Evolutionary conservation across 805 yeast species (phyloP).

Genomic region (Myxozyma monticola): DNA sequence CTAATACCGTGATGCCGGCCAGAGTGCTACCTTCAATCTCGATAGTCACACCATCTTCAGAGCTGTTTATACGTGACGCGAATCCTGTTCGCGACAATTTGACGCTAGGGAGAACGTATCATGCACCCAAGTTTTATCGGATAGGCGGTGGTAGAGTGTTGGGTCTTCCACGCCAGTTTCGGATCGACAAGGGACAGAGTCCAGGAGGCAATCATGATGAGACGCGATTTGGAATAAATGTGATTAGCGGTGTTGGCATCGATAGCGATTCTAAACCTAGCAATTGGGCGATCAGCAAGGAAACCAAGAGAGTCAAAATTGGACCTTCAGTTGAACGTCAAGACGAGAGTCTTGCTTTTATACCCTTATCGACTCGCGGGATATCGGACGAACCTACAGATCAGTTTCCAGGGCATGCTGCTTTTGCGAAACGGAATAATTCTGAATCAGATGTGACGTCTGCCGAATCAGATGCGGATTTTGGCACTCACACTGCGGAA

Average conservation of each 20-base stretch:
- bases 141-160: constrained; percentile 19
- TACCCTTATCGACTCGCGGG: background rate
- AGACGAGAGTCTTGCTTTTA: background rate
- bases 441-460: background rate
- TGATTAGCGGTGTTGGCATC: background rate
- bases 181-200: background rate
- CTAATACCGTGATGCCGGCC: background rate
- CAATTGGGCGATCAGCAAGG: background rate
- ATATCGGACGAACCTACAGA: background rate
- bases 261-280: background rate
- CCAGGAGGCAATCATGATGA: background rate
- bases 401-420: background rate
- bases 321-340: background rate
- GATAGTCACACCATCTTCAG: constrained; percentile 2
- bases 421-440: background rate
- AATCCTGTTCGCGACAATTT: constrained; percentile 9
- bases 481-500: constrained; percentile 2
- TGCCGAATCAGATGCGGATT: constrained; percentile 9
- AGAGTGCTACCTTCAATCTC: constrained; percentile 3
- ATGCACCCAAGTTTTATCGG: constrained; percentile 13
- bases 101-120: constrained; percentile 11
- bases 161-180: constrained; percentile 10
- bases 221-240: background rate
- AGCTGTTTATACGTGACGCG: constrained; percentile 15
- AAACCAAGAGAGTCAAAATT: background rate